Conservation (phyloP, 148 eudicot genomes). For the Arbutus unedo region DNA sequence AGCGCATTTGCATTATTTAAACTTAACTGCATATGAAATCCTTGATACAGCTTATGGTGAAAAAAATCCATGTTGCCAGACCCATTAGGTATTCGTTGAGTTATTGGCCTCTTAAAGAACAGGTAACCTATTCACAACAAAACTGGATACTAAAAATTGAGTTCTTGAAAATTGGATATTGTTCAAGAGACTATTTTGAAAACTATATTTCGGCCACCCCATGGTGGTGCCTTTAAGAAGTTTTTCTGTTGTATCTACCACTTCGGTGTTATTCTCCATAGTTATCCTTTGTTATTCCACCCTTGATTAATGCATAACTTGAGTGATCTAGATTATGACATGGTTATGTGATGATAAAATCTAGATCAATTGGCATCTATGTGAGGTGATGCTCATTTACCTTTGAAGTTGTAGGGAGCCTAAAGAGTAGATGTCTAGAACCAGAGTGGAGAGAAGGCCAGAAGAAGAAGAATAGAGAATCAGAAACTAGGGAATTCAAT, state of each 20-base stretch:
- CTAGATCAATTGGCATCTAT: background rate
- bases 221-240: background rate
- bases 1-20: background rate
- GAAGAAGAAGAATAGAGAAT: background rate
- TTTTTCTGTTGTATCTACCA: background rate
- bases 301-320: background rate
- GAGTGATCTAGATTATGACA: background rate
- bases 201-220: background rate
- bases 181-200: background rate
- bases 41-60: background rate
- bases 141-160: background rate
- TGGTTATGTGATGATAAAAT: background rate
- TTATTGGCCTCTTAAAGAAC: background rate
- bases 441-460: background rate
- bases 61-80: background rate
- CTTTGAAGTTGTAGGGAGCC: background rate
- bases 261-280: background rate
- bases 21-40: background rate
- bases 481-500: background rate
- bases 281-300: background rate
- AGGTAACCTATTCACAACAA: background rate
- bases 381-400: background rate
- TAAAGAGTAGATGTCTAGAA: background rate
- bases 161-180: background rate
- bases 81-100: background rate